Conservation (phyloP, 1,284 basidiomycete species). For the Hymenochaete sp. region DNA sequence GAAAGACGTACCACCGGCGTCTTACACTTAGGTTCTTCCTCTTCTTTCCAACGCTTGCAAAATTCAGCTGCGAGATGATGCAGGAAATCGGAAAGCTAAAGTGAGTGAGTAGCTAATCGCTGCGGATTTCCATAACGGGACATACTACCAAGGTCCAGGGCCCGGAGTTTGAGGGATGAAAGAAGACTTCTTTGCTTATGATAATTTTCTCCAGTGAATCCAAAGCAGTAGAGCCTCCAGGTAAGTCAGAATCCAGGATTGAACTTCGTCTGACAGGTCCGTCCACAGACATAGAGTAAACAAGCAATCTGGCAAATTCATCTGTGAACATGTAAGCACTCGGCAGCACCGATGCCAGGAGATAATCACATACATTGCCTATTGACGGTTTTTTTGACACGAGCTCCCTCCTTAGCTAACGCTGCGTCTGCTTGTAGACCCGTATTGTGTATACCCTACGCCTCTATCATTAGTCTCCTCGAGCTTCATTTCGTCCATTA, state of each 20-base stretch:
- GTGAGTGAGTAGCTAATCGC: not conserved
- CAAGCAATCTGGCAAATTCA: slow-evolving; percentile 78
- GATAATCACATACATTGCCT: slow-evolving; percentile 46
- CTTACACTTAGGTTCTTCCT: slow-evolving; percentile 72
- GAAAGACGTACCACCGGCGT: slow-evolving; percentile 58
- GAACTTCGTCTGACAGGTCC: slow-evolving; percentile 29
- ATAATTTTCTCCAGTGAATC: slow-evolving; percentile 85
- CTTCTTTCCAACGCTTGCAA: slow-evolving; percentile 74
- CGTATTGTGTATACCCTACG: slow-evolving; percentile 54
- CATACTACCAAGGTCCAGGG: slow-evolving; percentile 54
- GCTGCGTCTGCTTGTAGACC: slow-evolving; percentile 61
- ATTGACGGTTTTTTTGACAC: slow-evolving; percentile 73
- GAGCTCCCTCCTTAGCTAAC: slow-evolving; percentile 53
- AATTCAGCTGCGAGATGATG: slow-evolving; percentile 78
- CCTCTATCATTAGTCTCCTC: no score
- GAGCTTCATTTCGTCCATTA: slow-evolving; percentile 10
- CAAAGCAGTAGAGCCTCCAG: slow-evolving; percentile 84
- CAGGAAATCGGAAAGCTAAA: slow-evolving; percentile 65
- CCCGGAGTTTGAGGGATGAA: slow-evolving; percentile 81
- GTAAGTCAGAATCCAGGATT: slow-evolving; percentile 41
- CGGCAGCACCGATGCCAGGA: slow-evolving; percentile 12
- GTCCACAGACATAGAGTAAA: slow-evolving; percentile 89
- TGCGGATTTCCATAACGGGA: not conserved
- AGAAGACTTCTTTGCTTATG: slow-evolving; percentile 89
- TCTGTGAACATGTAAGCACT: slow-evolving; percentile 32